These are phyloP conservation scores for Begonia masoniana DNA, from an alignment of 306 rosid genomes.

Conservation along the genomic window DNA sequence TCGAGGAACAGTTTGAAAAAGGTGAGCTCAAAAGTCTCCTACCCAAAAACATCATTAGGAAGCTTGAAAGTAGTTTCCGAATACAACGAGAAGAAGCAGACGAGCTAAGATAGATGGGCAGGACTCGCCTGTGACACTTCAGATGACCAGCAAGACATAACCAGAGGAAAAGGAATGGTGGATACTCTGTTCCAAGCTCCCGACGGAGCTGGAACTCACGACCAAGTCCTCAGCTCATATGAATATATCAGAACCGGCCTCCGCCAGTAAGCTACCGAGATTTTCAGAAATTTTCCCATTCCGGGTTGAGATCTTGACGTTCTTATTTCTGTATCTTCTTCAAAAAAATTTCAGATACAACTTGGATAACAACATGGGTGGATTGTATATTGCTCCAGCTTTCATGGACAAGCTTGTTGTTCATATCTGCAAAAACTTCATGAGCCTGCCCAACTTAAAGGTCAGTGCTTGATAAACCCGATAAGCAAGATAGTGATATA, in stretches of 20 bases:
- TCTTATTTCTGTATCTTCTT: too few relatives aligned
- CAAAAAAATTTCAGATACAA: constrained; percentile 22
- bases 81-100: constrained; percentile 48
- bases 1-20: constrained; percentile 36
- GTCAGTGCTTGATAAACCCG: constrained; percentile 3
- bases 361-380: constrained; percentile 60
- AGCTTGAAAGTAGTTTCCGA: constrained; percentile 33
- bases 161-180: constrained; percentile 80
- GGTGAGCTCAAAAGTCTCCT: constrained; percentile 11
- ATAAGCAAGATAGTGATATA: too few relatives aligned
- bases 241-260: constrained; percentile 64
- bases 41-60: constrained; percentile 17
- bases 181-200: constrained; percentile 75
- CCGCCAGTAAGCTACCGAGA: constrained; percentile 42
- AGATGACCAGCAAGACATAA: constrained; percentile 86
- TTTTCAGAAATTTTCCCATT: too few relatives aligned
- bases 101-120: constrained; percentile 54
- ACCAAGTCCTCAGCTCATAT: constrained; percentile 66
- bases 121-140: constrained; percentile 70
- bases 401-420: constrained; percentile 78
- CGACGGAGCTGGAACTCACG: constrained; percentile 52
- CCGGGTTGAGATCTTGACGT: too few relatives aligned
- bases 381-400: constrained; percentile 73
- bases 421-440: constrained; percentile 72
- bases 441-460: constrained; percentile 65